These are phyloP conservation scores for Lipomyces orientalis DNA, from an alignment of 805 yeast genomes.

Conservation along the genomic window DNA sequence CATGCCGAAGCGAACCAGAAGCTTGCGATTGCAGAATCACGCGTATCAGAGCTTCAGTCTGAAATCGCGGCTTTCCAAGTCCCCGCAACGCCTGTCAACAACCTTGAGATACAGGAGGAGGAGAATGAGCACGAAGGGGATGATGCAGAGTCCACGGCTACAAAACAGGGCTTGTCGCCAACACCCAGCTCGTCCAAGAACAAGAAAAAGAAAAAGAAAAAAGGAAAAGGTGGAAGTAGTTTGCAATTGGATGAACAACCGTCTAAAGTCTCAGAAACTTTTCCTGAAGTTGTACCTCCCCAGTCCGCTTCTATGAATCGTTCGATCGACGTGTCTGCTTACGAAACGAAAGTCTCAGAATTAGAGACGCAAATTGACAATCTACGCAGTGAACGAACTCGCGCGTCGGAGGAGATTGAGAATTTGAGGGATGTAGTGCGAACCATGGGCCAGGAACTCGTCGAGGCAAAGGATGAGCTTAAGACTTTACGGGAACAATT, in stretches of 20 bases:
- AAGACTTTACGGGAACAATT: constrained; percentile 16
- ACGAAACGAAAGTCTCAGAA: constrained; percentile 31
- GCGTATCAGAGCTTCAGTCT: constrained; percentile 36
- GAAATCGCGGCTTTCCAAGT: constrained; percentile 21
- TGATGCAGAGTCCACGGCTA: constrained; percentile 17
- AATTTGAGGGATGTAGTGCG: constrained; percentile 75
- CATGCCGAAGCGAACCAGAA: constrained; percentile 17
- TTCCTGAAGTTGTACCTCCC: constrained; percentile 17
- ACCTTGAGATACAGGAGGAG: constrained; percentile 6
- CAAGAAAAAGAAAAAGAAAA: constrained; percentile 44
- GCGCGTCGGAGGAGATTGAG: constrained; percentile 63
- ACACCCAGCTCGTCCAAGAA: constrained; percentile 30
- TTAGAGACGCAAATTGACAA: constrained; percentile 19
- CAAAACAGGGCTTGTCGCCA: neutral
- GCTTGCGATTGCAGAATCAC: constrained; percentile 23
- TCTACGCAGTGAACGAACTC: constrained; percentile 18
- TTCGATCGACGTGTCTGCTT: constrained; percentile 23
- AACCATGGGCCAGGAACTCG: constrained; percentile 79
- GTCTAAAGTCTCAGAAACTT: constrained; percentile 17
- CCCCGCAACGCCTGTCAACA: neutral
- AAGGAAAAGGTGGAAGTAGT: constrained; percentile 33
- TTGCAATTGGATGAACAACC: constrained; percentile 15
- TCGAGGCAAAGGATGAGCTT: constrained; percentile 61
- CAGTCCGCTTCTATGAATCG: constrained; percentile 14
- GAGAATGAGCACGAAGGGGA: constrained; percentile 7